Evolutionary conservation across 2,329 filamentous ascomycete species (phyloP).

Genomic region (Talaromyces sp.): DNA sequence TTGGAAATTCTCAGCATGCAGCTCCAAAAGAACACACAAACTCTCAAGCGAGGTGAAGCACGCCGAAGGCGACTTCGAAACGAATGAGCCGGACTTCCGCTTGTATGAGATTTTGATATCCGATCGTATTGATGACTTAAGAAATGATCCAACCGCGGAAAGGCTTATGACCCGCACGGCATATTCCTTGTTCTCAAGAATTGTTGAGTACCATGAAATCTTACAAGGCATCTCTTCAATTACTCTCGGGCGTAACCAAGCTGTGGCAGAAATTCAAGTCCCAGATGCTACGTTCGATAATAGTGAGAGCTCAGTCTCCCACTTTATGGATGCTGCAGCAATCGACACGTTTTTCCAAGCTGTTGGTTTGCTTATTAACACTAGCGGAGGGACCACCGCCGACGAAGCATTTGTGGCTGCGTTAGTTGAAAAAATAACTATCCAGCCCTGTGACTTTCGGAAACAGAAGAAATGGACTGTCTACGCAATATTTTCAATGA

Average conservation of each 20-base stretch:
- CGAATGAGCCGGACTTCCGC: background rate
- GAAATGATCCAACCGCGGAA: background rate
- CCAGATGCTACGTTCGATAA: background rate
- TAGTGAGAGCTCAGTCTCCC: background rate
- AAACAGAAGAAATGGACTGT: background rate
- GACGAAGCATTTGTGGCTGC: background rate
- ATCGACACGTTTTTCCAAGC: background rate
- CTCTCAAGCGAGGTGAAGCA: background rate
- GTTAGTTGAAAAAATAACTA: background rate
- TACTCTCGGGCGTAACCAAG: background rate
- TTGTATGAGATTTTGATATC: background rate
- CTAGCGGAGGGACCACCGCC: background rate
- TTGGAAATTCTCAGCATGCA: background rate
- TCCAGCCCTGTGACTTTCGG: background rate
- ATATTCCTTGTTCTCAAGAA: background rate
- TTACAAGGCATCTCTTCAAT: background rate
- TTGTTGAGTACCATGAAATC: background rate
- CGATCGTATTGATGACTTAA: background rate
- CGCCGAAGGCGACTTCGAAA: background rate
- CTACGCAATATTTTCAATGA: background rate
- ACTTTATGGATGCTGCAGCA: background rate
- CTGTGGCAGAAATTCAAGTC: background rate
- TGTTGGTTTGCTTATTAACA: background rate
- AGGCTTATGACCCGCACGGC: background rate
- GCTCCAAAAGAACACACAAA: background rate